Evolutionary conservation across 192 early-diverging fungal species (phyloP).

Genomic region (Ambispora gerdemannii): DNA sequence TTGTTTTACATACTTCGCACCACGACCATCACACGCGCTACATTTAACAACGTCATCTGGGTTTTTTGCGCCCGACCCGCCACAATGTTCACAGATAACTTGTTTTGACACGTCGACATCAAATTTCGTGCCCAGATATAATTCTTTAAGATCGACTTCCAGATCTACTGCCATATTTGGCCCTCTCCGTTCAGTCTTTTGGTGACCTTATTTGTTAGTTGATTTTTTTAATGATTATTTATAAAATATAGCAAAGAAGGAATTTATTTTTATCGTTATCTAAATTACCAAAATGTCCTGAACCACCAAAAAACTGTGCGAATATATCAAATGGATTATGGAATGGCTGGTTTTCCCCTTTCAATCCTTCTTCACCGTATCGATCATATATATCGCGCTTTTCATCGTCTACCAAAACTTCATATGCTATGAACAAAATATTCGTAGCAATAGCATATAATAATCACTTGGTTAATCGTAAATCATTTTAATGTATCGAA

Average conservation of each 20-base stretch:
- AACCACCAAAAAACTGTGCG: conserved; percentile 79
- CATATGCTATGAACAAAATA: conserved; percentile 69
- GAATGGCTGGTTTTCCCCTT: conserved; percentile 66
- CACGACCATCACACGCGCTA: conserved; percentile 71
- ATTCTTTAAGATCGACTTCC: conserved; percentile 84
- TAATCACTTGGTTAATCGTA: too few species aligned
- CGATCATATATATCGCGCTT: conserved; percentile 87
- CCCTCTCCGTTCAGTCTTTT: conserved; percentile 76
- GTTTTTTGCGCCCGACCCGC: conserved; percentile 85
- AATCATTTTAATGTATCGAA: too few species aligned
- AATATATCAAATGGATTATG: conserved; percentile 99
- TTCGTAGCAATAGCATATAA: not conserved
- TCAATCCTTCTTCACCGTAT: conserved; percentile 95
- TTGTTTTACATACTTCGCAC: conserved; percentile 77
- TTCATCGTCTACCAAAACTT: conserved; percentile 88
- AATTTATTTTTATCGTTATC: too few species aligned
- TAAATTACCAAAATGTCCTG: conserved; percentile 52
- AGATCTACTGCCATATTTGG: conserved; percentile 75
- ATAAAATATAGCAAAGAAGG: too few species aligned
- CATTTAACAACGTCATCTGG: conserved; percentile 85
- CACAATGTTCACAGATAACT: conserved; percentile 86
- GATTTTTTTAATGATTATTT: not conserved
- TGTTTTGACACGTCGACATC: conserved; percentile 95
- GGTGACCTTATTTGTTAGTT: conserved; percentile 30
- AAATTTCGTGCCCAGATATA: conserved; percentile 79